Evolutionary conservation across 2,329 filamentous ascomycete genomes (phyloP).

Genomic region (Aspergillus texensis): DNA sequence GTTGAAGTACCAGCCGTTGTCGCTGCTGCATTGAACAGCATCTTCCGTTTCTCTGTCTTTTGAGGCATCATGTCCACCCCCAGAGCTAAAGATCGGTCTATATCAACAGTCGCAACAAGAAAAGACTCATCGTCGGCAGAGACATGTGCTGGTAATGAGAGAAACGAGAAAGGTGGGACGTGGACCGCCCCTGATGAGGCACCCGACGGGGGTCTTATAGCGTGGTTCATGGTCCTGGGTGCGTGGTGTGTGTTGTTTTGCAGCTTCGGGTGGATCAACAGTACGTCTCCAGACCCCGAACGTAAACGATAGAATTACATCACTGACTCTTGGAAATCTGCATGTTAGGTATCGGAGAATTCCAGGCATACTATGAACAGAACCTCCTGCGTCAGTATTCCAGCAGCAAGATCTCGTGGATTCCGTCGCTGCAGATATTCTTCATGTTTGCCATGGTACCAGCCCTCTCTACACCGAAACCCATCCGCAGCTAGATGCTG

Average conservation of each 20-base stretch:
- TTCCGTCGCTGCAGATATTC: conserved; percentile 15
- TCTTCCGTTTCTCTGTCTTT: neutral
- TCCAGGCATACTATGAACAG: conserved; percentile 16
- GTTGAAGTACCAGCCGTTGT: rapidly evolving
- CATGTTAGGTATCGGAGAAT: conserved; percentile 14
- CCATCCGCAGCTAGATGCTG: neutral
- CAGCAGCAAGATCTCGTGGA: conserved; percentile 14
- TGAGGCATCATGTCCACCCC: neutral
- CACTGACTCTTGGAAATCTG: neutral
- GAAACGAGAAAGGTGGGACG: neutral
- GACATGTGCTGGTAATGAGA: neutral
- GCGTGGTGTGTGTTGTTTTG: conserved; percentile 11
- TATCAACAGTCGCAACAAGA: neutral
- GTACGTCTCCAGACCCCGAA: neutral
- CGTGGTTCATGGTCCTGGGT: conserved; percentile 10
- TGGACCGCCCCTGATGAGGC: neutral
- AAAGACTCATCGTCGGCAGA: neutral
- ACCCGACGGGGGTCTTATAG: neutral
- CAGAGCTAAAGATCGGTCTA: neutral
- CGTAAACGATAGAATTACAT: neutral
- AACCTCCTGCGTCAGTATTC: conserved; percentile 10
- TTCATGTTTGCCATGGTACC: conserved; percentile 16
- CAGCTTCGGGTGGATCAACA: conserved; percentile 11
- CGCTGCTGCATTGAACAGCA: rapidly evolving
- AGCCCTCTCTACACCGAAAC: neutral